Evolutionary conservation across 2,329 filamentous ascomycete species (phyloP), one percentile per base, ranked within the genome.

Genomic region (Trichocomaceae sp.): DNA sequence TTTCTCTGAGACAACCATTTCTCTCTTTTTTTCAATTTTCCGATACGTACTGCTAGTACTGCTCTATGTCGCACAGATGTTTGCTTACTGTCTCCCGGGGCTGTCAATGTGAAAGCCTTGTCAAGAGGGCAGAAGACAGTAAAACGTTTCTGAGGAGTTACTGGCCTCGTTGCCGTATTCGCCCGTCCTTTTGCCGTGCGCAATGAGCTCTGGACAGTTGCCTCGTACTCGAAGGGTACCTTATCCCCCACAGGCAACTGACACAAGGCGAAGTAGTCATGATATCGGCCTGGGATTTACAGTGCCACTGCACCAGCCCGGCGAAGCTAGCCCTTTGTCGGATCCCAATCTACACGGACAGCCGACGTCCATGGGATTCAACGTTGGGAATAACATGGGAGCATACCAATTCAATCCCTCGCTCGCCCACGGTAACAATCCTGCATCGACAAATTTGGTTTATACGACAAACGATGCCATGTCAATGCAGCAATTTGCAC

Each of bases 371-470:
- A 49, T 54, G 46, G 35, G 29, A 33, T 49, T n/a, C n/a, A n/a
- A 35, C 12, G 52, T 37, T 39, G 45, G 45, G 13, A 46, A 56
- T 41, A 39, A 42, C 46, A 37, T 47, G 39, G 49, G 26, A 39
- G 31, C 39, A n/a, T 56, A 56, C 39, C 49, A 52, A 41, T 56
- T 56, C 19, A 47, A 47, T 26, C 45, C 49, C 13, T 45, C 48
- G 23, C 31, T 37, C 19, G 37, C 26, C 26, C 45, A 49, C 10
- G 41, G 26, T 29, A 47, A n/a, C 31, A 41, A 49, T 15, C n/a
- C 41, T 19, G 49, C 22, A 31, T 19, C 48, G 22, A 19, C 44
- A 15, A 49, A 23, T 45, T 22, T 42, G 13, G 35, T 52, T 17
- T 48, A 48, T 9, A 35, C 50, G 23, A 45, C 42, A 9, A 56